These are phyloP conservation scores for Brassica rapa DNA, from an alignment of 345 rosid genomes.

Conservation along the genomic window DNA sequence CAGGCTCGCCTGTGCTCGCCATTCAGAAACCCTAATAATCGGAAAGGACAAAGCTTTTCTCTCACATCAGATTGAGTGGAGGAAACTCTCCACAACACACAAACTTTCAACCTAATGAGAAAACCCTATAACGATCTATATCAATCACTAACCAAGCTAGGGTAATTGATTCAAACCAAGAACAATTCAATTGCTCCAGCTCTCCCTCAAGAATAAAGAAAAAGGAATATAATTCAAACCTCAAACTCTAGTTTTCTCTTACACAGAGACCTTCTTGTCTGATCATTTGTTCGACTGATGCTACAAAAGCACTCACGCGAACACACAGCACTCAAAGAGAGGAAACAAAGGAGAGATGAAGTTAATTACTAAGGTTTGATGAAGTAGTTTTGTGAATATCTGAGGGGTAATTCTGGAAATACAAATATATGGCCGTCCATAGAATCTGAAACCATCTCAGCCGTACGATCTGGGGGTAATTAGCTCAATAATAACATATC, in stretches of 20 bases:
- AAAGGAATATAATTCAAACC: constrained; percentile 13
- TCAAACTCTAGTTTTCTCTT: constrained; percentile 5
- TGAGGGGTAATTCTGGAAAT: constrained; percentile 42
- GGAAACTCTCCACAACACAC: not conserved
- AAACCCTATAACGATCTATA: constrained; percentile 31
- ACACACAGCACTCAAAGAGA: constrained; percentile 6
- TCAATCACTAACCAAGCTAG: constrained; percentile 5
- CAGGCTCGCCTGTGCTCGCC: constrained; percentile 96
- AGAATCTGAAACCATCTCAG: constrained; percentile 4
- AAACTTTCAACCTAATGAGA: not conserved
- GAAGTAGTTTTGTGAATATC: constrained; percentile 33
- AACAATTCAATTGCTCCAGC: constrained; percentile 17
- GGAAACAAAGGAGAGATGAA: not conserved
- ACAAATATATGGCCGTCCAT: not conserved
- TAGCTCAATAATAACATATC: not conserved
- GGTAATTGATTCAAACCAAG: constrained; percentile 22
- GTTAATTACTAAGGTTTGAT: not conserved
- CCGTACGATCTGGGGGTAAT: constrained; percentile 13
- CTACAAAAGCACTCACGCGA: constrained; percentile 14
- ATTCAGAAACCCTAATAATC: constrained; percentile 54
- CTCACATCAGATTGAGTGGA: constrained; percentile 36
- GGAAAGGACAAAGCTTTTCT: constrained; percentile 3
- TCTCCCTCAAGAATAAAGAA: not conserved
- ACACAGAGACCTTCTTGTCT: constrained; percentile 1
- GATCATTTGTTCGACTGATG: constrained; percentile 25